These are phyloP conservation scores for Macroventuria anomochaeta DNA, from an alignment of 2,329 filamentous ascomycete species.

Conservation along the genomic window DNA sequence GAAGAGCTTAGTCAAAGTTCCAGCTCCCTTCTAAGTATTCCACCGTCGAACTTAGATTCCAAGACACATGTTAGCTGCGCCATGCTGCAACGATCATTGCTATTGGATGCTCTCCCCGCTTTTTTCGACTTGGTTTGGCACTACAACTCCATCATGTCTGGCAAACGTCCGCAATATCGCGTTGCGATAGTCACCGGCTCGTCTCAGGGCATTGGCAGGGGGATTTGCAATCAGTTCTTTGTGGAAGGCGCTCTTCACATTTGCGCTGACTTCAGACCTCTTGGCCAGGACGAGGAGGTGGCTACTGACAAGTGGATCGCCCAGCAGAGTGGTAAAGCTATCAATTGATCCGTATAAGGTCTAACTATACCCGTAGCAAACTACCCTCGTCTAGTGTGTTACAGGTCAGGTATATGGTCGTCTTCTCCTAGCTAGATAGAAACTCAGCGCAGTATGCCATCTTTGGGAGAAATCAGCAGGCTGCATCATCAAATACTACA, in stretches of 20 bases:
- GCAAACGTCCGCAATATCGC: slow-evolving; percentile 16
- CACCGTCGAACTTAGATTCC: background rate
- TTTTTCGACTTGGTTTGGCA: no score
- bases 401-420: no score
- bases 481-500: no score
- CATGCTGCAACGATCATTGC: background rate
- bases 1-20: background rate
- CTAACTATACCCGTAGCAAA: no score
- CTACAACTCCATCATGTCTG: no score
- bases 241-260: slow-evolving; percentile 16
- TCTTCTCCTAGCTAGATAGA: no score
- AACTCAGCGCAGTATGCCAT: no score
- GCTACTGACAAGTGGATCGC: slow-evolving; percentile 32
- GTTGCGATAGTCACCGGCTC: slow-evolving; percentile 40
- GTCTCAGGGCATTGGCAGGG: slow-evolving; percentile 37
- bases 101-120: background rate
- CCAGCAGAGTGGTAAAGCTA: slow-evolving; percentile 22
- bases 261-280: slow-evolving; percentile 12
- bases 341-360: no score
- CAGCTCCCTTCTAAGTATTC: background rate
- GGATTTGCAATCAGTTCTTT: slow-evolving; percentile 24
- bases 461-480: no score
- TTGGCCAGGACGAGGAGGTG: slow-evolving; percentile 6
- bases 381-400: no score
- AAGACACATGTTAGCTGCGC: background rate